Base-by-base conservation (phyloP, 2,329 filamentous ascomycete species). In the Pseudogymnoascus sp. region DNA sequence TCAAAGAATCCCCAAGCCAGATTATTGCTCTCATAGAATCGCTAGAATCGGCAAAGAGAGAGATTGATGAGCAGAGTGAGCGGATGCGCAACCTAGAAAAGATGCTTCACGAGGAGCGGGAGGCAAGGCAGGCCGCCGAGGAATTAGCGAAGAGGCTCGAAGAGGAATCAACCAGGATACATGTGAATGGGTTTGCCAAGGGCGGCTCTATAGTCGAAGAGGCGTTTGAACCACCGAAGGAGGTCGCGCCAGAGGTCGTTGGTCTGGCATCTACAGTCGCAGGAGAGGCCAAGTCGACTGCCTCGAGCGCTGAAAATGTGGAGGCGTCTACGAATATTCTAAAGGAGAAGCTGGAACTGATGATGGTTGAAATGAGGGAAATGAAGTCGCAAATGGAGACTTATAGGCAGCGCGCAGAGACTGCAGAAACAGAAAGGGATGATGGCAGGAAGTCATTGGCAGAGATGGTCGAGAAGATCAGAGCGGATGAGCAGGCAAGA, bases 401-500 rank as follows among this genome's bases (percentile, higher is more conserved):
- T 6, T 96, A 90, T 76, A 87, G 87, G 68, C 78, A 83, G 61
- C 85, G 90, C 30, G 91, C 91, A 7, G 89, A 96, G 72, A 81
- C 78, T 62, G 92, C 91, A 3, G 93, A 97, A 71, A 77, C 82
- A 7, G 91, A 96, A 68, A 83, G 87, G 50, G 84, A 87, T 60
- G 79, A 83, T 41, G 84, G 86, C 60, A 85, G 88, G 60, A 87
- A 88, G 72, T 88, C 87, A 1, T 76, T 99, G 47, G 87, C 89
- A 1, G 90, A 96, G 71, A 94, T 97, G 90, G 86, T 97, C 11
- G 80, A 90, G 67, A 87, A 88, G 66, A 88, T 97, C 61, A 84
- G 91, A 60, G 80, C 79, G 67, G 86, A 91, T 67, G 84, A 86
- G 67, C 83, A 82, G 66, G 80, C 77, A 30, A 63, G 69, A 62